Base-by-base conservation (phyloP, 2,329 filamentous ascomycete species). In the Colletotrichum sp. region DNA sequence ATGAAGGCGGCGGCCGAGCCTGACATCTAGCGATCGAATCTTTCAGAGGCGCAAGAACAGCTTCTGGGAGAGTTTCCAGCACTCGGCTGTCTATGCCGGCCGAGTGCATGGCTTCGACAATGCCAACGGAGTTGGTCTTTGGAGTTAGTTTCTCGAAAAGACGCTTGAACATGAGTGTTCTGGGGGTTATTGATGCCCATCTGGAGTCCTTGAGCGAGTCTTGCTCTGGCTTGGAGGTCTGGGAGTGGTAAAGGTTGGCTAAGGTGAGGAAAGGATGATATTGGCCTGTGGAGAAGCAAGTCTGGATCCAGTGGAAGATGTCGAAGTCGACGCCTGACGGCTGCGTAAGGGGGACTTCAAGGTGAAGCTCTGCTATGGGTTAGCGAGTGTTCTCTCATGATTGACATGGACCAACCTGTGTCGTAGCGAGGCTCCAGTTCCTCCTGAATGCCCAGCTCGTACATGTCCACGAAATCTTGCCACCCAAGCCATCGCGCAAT, bases 1-100 rank as follows among this genome's bases (percentile, higher is more conserved):
- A 99, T 2, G 90, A 91, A 1, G 93, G 90, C 12, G 96, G 95
- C 21, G 96, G 96, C 75, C 92, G 91, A n/a, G 92, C 91, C 82
- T 98, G 96, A 78, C 95, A 98, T 77, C 92, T 90, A n/a, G 93
- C 91, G 55, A 99, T 95, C 7, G 94, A 93, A 85, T 99, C 96
- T 81, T 94, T 93, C 16, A 99, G 87, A 0, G 95, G 94, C 3
- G 93, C 91, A 70, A 94, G 90, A n/a, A 98, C 89, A 30, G 95
- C 93, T 83, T 98, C 95, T 3, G 97, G 96, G 2, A 99, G 87
- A 1, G 94, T 96, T 77, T 98, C 95, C 18, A 99, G 89, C 65
- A 96, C 86, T 28, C 90, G 87, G 12, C 85, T 84, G 8, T 90
- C 92, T 63, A 98, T 91, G 0, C 93, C 93, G 76, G 93, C 93